Evolutionary conservation across 192 early-diverging fungal species (phyloP).

Genomic region (Funneliformis mosseae): DNA sequence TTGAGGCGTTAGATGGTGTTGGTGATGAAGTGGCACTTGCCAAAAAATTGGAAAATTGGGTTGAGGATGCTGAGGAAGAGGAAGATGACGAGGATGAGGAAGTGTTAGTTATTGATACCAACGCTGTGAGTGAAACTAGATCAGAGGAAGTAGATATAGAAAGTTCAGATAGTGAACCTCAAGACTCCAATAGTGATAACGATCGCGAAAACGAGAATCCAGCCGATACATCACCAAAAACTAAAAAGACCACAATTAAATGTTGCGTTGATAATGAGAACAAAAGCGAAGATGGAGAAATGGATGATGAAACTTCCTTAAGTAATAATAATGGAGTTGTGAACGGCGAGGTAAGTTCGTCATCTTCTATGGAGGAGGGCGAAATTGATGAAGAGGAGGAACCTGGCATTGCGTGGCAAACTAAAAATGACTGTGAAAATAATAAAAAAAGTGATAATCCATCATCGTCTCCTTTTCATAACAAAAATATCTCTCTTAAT

Average conservation of each 20-base stretch:
- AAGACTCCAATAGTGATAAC: not conserved
- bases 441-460: constrained; percentile 4
- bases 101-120: not conserved
- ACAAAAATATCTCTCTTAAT: not conserved
- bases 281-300: constrained; percentile 9
- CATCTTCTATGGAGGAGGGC: constrained; percentile 24
- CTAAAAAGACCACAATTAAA: not conserved
- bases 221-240: not conserved
- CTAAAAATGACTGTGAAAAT: constrained; percentile 3
- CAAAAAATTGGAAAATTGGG: constrained; percentile 30
- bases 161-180: not conserved
- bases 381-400: constrained; percentile 10
- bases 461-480: not conserved
- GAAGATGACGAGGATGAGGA: not conserved
- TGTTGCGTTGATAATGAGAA: not conserved
- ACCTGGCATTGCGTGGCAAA: not conserved
- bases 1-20: constrained; percentile 17
- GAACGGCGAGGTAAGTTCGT: constrained; percentile 21
- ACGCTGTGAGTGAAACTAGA: not conserved
- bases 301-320: not conserved
- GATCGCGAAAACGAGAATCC: not conserved
- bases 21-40: constrained; percentile 16
- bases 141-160: not conserved
- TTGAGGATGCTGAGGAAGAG: not conserved
- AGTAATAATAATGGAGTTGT: constrained; percentile 2